phyloP scores from a whole-genome alignment of 2,329 filamentous ascomycete genomes.

The Epicoccum sorghinum region DNA sequence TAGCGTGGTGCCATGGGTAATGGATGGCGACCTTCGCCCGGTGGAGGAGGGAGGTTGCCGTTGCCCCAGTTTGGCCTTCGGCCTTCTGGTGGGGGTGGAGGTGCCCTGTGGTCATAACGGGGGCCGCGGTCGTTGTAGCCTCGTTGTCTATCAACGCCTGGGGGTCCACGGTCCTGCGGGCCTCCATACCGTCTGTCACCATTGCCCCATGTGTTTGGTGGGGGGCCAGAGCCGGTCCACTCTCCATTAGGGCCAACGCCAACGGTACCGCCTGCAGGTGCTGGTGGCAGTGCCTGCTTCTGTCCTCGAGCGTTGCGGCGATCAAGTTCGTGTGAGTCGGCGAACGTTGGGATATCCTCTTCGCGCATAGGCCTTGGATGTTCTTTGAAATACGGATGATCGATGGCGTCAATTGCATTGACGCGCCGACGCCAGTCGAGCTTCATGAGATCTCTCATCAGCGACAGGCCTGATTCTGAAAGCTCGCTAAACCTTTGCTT shows the following conservation, averaged over 20 bases:
- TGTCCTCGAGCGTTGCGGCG: slow-evolving; percentile 87
- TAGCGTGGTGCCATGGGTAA: slow-evolving; percentile 45
- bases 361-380: slow-evolving; percentile 79
- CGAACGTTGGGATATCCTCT: slow-evolving; percentile 86
- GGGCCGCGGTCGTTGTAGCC: slow-evolving; percentile 38
- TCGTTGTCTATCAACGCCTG: slow-evolving; percentile 43
- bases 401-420: slow-evolving; percentile 90
- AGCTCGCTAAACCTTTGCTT: slow-evolving; percentile 76
- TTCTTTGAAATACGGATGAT: slow-evolving; percentile 89
- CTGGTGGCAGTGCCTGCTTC: slow-evolving; percentile 82
- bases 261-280: slow-evolving; percentile 88
- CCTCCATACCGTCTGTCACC: slow-evolving; percentile 42
- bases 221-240: slow-evolving; percentile 58
- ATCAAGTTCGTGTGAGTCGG: slow-evolving; percentile 97
- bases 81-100: slow-evolving; percentile 41
- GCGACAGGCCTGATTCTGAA: slow-evolving; percentile 73
- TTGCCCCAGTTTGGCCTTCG: slow-evolving; percentile 43
- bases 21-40: slow-evolving; percentile 44
- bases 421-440: slow-evolving; percentile 88
- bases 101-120: slow-evolving; percentile 37
- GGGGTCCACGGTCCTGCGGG: slow-evolving; percentile 49
- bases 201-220: slow-evolving; percentile 42
- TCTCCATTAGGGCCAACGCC: slow-evolving; percentile 71
- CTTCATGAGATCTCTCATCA: slow-evolving; percentile 81
- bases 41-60: slow-evolving; percentile 42